phyloP scores from a whole-genome alignment of 768 basidiomycete genomes.

The Lactifluus volemus region DNA sequence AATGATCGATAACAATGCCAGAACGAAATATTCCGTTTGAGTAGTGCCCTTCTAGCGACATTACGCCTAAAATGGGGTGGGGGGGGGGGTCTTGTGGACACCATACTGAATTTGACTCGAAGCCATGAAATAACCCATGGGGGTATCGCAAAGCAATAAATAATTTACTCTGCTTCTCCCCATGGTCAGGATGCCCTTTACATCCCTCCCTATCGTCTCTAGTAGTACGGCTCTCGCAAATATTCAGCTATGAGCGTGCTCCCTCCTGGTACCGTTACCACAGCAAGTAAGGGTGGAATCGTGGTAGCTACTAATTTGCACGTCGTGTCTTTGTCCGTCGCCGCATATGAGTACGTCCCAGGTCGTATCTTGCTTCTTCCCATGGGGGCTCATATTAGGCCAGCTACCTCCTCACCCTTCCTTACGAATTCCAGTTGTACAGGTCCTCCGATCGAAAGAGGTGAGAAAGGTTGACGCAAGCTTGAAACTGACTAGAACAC shows the following conservation, averaged over 20 bases:
- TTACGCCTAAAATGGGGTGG: no score
- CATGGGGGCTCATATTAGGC: neutral
- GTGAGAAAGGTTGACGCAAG: neutral
- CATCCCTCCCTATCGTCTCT: neutral
- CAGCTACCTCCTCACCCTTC: conserved; percentile 15
- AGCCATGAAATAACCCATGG: no score
- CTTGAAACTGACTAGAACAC: neutral
- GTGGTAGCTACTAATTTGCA: conserved; percentile 2
- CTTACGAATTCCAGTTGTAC: conserved; percentile 12
- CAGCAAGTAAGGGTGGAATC: neutral
- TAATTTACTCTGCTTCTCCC: no score
- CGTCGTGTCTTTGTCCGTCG: conserved; percentile 3
- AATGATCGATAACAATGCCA: no score
- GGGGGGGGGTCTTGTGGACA: no score
- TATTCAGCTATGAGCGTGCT: neutral
- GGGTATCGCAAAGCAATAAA: no score
- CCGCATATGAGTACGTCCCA: conserved; percentile 12
- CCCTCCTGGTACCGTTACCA: no score
- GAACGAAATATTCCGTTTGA: no score
- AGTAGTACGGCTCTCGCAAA: neutral
- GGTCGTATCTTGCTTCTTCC: neutral
- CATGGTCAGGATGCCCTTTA: no score
- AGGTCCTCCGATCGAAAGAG: neutral
- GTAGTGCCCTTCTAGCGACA: no score
- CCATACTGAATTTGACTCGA: no score